phyloP scores from a whole-genome alignment of 768 basidiomycete species.

The Rhodotorula taiwanensis region DNA sequence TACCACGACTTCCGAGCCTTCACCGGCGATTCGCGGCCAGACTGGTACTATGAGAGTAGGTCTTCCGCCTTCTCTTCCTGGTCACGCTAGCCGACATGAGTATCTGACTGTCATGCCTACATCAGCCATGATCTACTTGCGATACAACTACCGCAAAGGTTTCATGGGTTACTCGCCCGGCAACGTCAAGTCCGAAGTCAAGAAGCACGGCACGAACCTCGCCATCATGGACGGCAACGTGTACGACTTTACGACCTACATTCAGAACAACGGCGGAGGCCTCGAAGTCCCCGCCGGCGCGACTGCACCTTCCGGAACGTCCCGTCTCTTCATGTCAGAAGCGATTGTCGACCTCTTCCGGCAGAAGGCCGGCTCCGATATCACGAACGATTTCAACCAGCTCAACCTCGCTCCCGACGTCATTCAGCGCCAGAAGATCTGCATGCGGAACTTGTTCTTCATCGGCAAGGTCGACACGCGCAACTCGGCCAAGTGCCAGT shows the following conservation, averaged over 20 bases:
- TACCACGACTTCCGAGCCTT: conserved; percentile 95
- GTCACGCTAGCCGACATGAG: not conserved
- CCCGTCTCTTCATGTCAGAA: conserved; percentile 66
- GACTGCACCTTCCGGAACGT: conserved; percentile 43
- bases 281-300: conserved; percentile 39
- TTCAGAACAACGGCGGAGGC: conserved; percentile 54
- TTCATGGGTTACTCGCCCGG: conserved; percentile 76
- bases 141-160: conserved; percentile 78
- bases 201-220: conserved; percentile 53
- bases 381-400: conserved; percentile 65
- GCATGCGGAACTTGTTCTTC: conserved; percentile 86
- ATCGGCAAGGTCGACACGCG: conserved; percentile 88
- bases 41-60: conserved; percentile 83
- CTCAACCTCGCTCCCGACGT: conserved; percentile 58
- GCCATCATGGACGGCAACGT: conserved; percentile 81
- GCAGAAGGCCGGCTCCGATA: conserved; percentile 64
- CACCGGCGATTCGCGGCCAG: conserved; percentile 82
- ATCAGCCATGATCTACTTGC: conserved; percentile 66
- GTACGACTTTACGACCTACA: conserved; percentile 79
- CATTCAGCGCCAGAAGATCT: conserved; percentile 69
- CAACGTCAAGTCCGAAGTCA: conserved; percentile 51
- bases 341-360: conserved; percentile 68
- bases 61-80: not conserved
- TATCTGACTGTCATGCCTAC: not conserved
- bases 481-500: conserved; percentile 81